A percentile compares a stretch with the other conserved stretches of the same genome.
These are phyloP conservation scores for Botryotinia calthae DNA, from an alignment of 2,329 filamentous ascomycete species.

Conservation along the genomic window DNA sequence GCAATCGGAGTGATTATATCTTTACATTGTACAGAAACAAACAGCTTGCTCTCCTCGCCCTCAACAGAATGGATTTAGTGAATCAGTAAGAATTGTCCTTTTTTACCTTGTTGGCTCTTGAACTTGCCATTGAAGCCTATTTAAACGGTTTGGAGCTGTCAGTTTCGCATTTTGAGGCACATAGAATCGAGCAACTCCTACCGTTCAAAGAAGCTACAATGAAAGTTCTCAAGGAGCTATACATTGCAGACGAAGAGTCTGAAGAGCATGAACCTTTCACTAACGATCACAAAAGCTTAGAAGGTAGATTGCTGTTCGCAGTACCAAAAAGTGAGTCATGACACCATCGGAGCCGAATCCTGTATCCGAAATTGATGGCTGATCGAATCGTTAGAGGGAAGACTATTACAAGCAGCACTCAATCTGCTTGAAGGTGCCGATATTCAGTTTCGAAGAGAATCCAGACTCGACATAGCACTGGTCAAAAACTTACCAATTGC, in stretches of 20 bases:
- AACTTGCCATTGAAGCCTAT: not conserved
- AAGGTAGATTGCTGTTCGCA: conserved; percentile 90
- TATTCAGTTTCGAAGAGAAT: conserved; percentile 94
- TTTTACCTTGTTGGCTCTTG: conserved; percentile 25
- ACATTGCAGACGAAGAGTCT: conserved; percentile 46
- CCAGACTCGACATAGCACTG: conserved; percentile 92
- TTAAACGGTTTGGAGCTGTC: not conserved
- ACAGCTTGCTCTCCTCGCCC: not conserved
- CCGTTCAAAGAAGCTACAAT: not conserved
- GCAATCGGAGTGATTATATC: conserved; percentile 14
- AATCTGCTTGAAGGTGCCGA: conserved; percentile 92
- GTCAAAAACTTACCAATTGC: conserved; percentile 96
- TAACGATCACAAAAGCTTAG: conserved; percentile 61
- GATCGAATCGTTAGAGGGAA: conserved; percentile 65
- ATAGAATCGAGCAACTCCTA: not conserved
- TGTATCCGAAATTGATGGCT: conserved; percentile 21
- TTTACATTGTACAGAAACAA: conserved; percentile 8
- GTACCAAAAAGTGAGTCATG: conserved; percentile 88
- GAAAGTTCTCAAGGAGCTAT: conserved; percentile 1
- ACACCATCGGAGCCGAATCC: conserved; percentile 18
- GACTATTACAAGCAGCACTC: conserved; percentile 81
- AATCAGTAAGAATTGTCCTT: conserved; percentile 49
- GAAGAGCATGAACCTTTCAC: conserved; percentile 40
- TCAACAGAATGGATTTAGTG: conserved; percentile 55
- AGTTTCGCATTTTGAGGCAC: not conserved